These are phyloP conservation scores for Taphrina confusa DNA, from an alignment of 1,139 yeast genomes.

Conservation along the genomic window DNA sequence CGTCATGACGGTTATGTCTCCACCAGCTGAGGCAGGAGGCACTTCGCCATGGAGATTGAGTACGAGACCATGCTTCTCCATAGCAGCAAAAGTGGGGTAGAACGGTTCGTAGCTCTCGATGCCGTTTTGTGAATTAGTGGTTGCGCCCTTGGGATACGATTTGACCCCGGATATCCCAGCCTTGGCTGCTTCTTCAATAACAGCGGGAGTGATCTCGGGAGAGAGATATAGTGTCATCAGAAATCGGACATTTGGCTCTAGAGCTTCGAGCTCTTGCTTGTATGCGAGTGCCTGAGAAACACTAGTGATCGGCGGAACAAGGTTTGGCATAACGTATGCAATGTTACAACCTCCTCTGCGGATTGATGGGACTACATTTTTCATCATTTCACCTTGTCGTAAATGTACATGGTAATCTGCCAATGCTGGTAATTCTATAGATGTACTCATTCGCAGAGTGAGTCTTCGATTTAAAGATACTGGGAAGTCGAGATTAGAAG, in stretches of 20 bases:
- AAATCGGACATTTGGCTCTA: slow-evolving; percentile 82
- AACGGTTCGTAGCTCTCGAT: slow-evolving; percentile 86
- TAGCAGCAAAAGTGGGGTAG: slow-evolving; percentile 83
- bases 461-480: no score
- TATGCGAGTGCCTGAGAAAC: slow-evolving; percentile 71
- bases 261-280: slow-evolving; percentile 60
- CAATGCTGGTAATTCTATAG: slow-evolving; percentile 48
- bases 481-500: no score
- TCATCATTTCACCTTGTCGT: slow-evolving; percentile 91
- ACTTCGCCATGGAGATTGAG: slow-evolving; percentile 94
- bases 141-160: slow-evolving; percentile 98
- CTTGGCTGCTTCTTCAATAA: slow-evolving; percentile 76
- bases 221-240: slow-evolving; percentile 86
- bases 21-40: slow-evolving; percentile 58
- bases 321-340: slow-evolving; percentile 94
- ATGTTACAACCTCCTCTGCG: slow-evolving; percentile 86
- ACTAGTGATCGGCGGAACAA: slow-evolving; percentile 89
- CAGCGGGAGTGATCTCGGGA: slow-evolving; percentile 77
- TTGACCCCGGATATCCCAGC: slow-evolving; percentile 71
- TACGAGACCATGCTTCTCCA: slow-evolving; percentile 75
- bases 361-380: slow-evolving; percentile 84
- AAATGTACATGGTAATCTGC: slow-evolving; percentile 97
- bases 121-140: slow-evolving; percentile 90
- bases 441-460: neutral
- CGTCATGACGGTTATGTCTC: slow-evolving; percentile 78